Evolutionary conservation across 1,139 yeast genomes (phyloP), one percentile per base, ranked within the genome.

Genomic region (Lodderomyces orthopsilosis): DNA sequence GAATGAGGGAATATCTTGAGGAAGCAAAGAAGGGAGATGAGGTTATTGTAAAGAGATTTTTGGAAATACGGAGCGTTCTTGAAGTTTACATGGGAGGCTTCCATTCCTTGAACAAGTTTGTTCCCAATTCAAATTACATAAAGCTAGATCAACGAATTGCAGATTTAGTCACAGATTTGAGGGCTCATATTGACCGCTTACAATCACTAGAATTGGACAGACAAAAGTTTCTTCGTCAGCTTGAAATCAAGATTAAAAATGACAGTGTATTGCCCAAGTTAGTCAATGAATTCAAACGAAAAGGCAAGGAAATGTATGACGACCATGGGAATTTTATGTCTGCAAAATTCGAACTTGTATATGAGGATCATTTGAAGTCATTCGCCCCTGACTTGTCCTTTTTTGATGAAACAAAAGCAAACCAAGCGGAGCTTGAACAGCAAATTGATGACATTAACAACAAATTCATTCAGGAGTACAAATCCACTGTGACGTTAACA

Each of bases 11-110:
- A 4, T 85, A 83, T 54, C 58, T 85, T 15, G 54, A 56, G 2
- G 81, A 81, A 49, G 95, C 95, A 1, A 65, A 67, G 27, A 56
- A 64, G 2, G 87, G 95, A 3, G 96, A 90, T 58, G 62, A 61
- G 2, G 58, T 70, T 3, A 75, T 85, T 0, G 55, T 63, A 9
- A 57, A 60, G 6, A 77, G 77, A 47, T 76, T 75, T 46, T 50
- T 56, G 1, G 70, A 70, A 9, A 65, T 82, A 37, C 70, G 65
- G 45, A 68, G 70, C 0, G 58, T 61, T 14, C 53, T 86, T 30
- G 64, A 65, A 15, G 57, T 81, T 1, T 68, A 80, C 45, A 64
- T 71, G 23, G 72, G 73, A 1, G 73, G 76, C 0, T 66, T 63
- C 35, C 65, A 65, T 1, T 56, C 68, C 2, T 62, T 86, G 18